phyloP scores from a whole-genome alignment of 305 asterid species.

The Fraxinus xanthoxyloides region DNA sequence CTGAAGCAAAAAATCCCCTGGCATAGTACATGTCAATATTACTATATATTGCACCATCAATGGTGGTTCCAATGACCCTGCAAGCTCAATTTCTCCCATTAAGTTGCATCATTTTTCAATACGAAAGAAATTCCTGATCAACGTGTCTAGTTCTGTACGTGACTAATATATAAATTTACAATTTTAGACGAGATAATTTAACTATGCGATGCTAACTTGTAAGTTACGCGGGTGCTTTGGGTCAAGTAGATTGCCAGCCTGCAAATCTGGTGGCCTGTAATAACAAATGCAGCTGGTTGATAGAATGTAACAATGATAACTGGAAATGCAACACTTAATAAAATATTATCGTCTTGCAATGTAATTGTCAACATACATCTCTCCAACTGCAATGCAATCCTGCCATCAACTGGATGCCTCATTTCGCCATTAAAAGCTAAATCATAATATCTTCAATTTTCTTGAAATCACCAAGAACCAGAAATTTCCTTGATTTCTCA shows the following conservation, averaged over 20 bases:
- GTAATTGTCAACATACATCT: neutral
- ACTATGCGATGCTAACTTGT: neutral
- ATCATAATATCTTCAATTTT: no score
- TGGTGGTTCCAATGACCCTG: constrained; percentile 5
- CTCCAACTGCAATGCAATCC: neutral
- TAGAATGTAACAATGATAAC: neutral
- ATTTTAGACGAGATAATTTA: neutral
- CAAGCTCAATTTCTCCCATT: constrained; percentile 25
- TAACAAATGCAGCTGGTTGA: neutral
- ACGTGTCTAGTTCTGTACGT: no score
- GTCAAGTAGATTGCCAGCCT: constrained; percentile 24
- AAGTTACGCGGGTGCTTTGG: constrained; percentile 17
- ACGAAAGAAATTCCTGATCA: no score
- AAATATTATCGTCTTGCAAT: neutral
- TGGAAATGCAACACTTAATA: neutral
- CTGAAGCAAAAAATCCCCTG: constrained; percentile 3
- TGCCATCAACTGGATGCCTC: neutral
- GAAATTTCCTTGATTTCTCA: no score
- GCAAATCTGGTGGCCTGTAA: neutral
- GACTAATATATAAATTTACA: no score
- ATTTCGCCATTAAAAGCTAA: neutral
- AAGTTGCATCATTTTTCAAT: neutral
- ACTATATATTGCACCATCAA: constrained; percentile 25
- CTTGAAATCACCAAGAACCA: no score
- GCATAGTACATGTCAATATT: constrained; percentile 23